Base-by-base conservation (phyloP, 768 basidiomycete species). In the Infundibulicybe gibba region DNA sequence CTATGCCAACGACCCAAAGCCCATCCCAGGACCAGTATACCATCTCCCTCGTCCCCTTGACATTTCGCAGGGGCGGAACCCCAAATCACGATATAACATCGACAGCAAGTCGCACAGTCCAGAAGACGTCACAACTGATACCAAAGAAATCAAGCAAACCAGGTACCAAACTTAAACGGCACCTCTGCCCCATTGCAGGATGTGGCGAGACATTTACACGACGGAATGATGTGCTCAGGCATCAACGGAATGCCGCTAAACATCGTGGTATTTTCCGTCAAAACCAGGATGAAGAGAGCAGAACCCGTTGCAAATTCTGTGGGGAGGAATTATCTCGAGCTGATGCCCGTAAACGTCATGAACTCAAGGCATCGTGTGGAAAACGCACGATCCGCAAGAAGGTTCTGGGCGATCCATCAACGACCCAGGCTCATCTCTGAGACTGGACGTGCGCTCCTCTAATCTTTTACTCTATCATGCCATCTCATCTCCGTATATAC, bases 331-430 rank as follows among this genome's bases (percentile, higher is more conserved):
- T 62, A 15, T 63, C 62, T 40, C 60, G 62, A 12, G 42, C 49
- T n/a, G 62, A 66, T 53, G 57, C 63, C 40, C 54, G 55, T 17
- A 53, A 49, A 30, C 56, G 62, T 32, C 64, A 66, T 42, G 57
- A 58, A 49, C 40, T 42, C 2, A 56, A 49, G 37, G 43, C 48
- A 10, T 58, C 62, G 11, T 65, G 64, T 33, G 57, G 56, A 30
- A 62, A 63, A 45, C 51, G 58, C 13, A 51, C 39, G 21, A 44
- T 56, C 19, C 42, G 48, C 41, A 53, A 45, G 13, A 37, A 39
- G 44, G 12, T 14, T 14, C 37, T 34, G 30, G 30, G 40, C 21
- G 35, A 34, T 14, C 34, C 33, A 41, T 19, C 37, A 25, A 25
- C 25, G 25, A 25, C 25, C 25, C 3, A 8, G 25, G 25, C 25